Base-by-base conservation (phyloP, 345 rosid species). In the Citrus inodora region DNA sequence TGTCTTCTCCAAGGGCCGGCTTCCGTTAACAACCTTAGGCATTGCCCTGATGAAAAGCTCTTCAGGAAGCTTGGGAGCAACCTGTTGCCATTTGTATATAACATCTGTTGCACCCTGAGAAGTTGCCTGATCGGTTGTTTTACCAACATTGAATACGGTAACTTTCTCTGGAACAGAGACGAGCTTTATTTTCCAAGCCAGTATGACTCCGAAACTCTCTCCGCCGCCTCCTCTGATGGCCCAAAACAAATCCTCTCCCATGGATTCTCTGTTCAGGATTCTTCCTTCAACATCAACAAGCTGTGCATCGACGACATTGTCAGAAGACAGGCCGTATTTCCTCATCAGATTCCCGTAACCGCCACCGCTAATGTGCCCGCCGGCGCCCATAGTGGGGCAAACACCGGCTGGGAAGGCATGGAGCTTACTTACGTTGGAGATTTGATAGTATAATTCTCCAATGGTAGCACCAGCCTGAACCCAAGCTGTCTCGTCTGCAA, bases 141-240 rank as follows among this genome's bases (percentile, higher is more conserved):
- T 82, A 0, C 58, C 33, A 32, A 83, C 67, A 0, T 82, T 78
- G 73, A 87, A 87, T 3, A 37, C 85, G 0, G 92, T 89, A 37
- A 87, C 85, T 0, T n/a, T 74, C 24, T 73, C 35, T 2, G 89
- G 89, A 14, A 89, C 88, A 13, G 33, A 51, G 62, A 86, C 87
- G 16, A 89, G 78, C 74, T 75, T 82, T 64, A 89, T 75, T 66
- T 81, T 87, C 86, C 88, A 89, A 0, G 88, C 70, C 17, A 88
- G 51, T 28, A 89, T 59, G 61, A 89, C 78, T 3, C 92, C 92
- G 22, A 87, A 89, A 69, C 83, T 89, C 2, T 84, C 87, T 28
- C 86, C 87, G 7, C 92, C 89, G 6, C 89, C 87, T 17, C 92
- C 92, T 76, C 90, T 75, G 7, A 89, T 83, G 17, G 90, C 92